Percentiles rank a stretch among this genome's conserved stretches.
phyloP scores from a whole-genome alignment of 2,329 filamentous ascomycete species.

The Botrytis byssoidea region DNA sequence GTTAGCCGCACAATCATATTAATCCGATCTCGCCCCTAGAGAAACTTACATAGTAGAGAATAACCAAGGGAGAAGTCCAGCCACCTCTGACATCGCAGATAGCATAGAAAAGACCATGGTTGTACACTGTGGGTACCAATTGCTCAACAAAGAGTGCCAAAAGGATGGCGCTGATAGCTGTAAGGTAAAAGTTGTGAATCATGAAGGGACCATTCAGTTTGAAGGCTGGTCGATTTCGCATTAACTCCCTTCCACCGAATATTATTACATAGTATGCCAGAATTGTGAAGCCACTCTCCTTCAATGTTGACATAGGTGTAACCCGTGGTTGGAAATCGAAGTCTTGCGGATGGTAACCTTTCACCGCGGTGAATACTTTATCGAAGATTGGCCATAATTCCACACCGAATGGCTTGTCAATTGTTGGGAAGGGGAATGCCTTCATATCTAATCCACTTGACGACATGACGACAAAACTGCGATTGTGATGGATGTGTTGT shows the following conservation, averaged over 20 bases:
- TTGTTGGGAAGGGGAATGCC: slow-evolving; percentile 64
- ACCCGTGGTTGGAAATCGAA: slow-evolving; percentile 79
- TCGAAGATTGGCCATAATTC: slow-evolving; percentile 93
- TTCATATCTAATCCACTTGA: slow-evolving; percentile 20
- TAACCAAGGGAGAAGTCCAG: slow-evolving; percentile 90
- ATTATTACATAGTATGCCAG: slow-evolving; percentile 90
- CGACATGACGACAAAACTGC: slow-evolving; percentile 20
- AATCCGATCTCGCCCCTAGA: neutral
- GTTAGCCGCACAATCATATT: slow-evolving; percentile 41
- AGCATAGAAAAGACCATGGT: slow-evolving; percentile 80
- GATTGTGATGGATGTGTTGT: neutral
- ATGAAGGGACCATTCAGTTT: slow-evolving; percentile 89
- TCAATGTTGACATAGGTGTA: slow-evolving; percentile 88
- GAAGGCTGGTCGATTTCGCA: slow-evolving; percentile 82
- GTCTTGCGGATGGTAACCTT: slow-evolving; percentile 80
- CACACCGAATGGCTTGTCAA: slow-evolving; percentile 90
- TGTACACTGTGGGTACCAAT: slow-evolving; percentile 76
- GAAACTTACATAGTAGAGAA: slow-evolving; percentile 87
- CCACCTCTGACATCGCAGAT: slow-evolving; percentile 82
- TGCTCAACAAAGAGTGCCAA: slow-evolving; percentile 88
- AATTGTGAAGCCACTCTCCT: slow-evolving; percentile 76
- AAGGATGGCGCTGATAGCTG: slow-evolving; percentile 75
- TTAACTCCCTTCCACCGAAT: slow-evolving; percentile 86
- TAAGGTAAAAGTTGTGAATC: slow-evolving; percentile 95
- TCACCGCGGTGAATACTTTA: slow-evolving; percentile 73